Evolutionary conservation across 2,329 filamentous ascomycete genomes (phyloP).

Genomic region (Delphinella strobiligena): DNA sequence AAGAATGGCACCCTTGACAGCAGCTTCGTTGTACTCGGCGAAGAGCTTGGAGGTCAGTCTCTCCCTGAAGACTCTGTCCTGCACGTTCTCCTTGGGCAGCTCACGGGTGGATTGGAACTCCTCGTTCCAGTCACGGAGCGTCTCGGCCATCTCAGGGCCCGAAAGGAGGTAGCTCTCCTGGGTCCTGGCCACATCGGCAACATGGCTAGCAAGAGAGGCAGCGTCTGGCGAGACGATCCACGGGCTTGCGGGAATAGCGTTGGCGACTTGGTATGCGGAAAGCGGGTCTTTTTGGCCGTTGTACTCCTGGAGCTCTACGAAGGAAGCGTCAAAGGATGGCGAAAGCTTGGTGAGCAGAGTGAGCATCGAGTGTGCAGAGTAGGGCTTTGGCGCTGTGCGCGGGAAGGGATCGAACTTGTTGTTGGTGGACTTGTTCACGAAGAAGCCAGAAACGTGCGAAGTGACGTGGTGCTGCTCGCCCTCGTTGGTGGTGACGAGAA

Average conservation of each 20-base stretch:
- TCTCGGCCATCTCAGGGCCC: slow-evolving; percentile 88
- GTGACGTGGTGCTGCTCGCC: slow-evolving; percentile 93
- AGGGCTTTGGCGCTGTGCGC: slow-evolving; percentile 63
- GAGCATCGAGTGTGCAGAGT: slow-evolving; percentile 74
- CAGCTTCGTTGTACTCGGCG: slow-evolving; percentile 94
- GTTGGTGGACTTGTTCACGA: slow-evolving; percentile 91
- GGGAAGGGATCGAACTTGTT: slow-evolving; percentile 89
- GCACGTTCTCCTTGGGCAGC: slow-evolving; percentile 82
- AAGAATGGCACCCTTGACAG: slow-evolving; percentile 78
- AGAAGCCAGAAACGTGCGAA: slow-evolving; percentile 87
- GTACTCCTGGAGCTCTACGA: slow-evolving; percentile 67
- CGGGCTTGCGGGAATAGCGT: slow-evolving; percentile 80
- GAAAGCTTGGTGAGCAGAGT: slow-evolving; percentile 68
- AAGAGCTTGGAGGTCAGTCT: slow-evolving; percentile 90
- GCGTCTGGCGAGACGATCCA: slow-evolving; percentile 71
- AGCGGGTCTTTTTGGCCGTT: slow-evolving; percentile 80
- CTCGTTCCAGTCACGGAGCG: slow-evolving; percentile 95
- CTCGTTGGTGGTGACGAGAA: slow-evolving; percentile 81
- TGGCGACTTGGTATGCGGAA: slow-evolving; percentile 89
- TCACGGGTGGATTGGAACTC: slow-evolving; percentile 96
- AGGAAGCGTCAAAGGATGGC: slow-evolving; percentile 66
- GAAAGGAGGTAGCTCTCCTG: slow-evolving; percentile 87
- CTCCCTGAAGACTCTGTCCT: slow-evolving; percentile 92
- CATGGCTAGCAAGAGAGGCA: slow-evolving; percentile 56
- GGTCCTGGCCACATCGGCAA: slow-evolving; percentile 72